Percentiles rank a stretch among this genome's conserved stretches.
phyloP scores from a whole-genome alignment of 2,329 filamentous ascomycete species.

The Epichloe elymi region DNA sequence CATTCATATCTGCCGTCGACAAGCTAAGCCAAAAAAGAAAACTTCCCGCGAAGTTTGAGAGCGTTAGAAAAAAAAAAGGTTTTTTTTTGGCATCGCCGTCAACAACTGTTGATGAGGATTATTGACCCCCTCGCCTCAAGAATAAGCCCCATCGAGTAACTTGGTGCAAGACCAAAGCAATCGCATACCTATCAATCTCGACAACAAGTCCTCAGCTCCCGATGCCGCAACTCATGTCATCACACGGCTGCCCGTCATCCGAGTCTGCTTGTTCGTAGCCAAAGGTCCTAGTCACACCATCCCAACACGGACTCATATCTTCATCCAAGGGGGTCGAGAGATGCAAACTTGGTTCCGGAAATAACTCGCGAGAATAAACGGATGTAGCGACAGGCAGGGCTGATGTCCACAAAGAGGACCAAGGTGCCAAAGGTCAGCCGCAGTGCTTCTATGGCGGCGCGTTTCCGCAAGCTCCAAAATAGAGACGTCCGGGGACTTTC shows the following conservation, averaged over 20 bases:
- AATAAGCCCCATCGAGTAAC: conserved; percentile 99
- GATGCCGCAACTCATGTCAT: conserved; percentile 29
- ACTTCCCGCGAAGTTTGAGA: conserved; percentile 30
- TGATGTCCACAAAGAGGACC: conserved; percentile 29
- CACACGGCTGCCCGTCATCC: conserved; percentile 34
- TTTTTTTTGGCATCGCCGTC: conserved; percentile 8
- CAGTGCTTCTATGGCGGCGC: conserved; percentile 99
- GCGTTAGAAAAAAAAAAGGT: conserved; percentile 17
- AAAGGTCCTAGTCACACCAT: conserved; percentile 9
- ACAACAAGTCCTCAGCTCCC: conserved; percentile 61
- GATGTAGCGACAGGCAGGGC: conserved; percentile 35
- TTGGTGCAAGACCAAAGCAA: conserved; percentile 50
- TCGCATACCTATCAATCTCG: conserved; percentile 98
- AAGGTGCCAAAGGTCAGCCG: conserved; percentile 64
- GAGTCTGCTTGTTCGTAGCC: conserved; percentile 11
- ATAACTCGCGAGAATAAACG: conserved; percentile 7
- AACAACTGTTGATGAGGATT: conserved; percentile 7
- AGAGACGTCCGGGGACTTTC: conserved; percentile 98
- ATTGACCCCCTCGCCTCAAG: conserved; percentile 84
- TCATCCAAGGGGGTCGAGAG: conserved; percentile 53
- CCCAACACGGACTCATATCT: conserved; percentile 66
- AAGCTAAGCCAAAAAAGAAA: conserved; percentile 16
- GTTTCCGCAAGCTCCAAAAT: conserved; percentile 62
- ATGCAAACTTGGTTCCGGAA: conserved; percentile 20
- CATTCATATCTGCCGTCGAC: conserved; percentile 18